phyloP scores from a whole-genome alignment of 768 basidiomycete genomes.

The Serendipita sp. region DNA sequence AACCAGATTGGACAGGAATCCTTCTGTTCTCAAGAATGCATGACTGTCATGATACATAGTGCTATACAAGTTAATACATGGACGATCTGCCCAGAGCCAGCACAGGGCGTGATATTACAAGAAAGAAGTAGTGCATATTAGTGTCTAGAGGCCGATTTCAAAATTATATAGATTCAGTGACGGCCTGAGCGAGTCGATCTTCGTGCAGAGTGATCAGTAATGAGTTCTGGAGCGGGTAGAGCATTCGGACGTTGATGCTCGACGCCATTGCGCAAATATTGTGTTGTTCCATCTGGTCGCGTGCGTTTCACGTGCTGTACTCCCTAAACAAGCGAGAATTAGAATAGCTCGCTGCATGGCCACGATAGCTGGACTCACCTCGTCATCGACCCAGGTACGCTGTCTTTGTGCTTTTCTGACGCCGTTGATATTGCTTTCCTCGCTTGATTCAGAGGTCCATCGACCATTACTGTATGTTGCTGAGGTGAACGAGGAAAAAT shows the following conservation, averaged over 20 bases:
- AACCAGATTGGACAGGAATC: no score
- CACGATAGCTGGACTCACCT: not conserved
- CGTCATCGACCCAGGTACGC: not conserved
- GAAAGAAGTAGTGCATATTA: no score
- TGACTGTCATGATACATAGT: no score
- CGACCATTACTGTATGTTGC: not conserved
- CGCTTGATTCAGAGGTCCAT: slow-evolving; percentile 1
- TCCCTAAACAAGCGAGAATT: no score
- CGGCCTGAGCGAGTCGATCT: not conserved
- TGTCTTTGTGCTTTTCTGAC: not conserved
- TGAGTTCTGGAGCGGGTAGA: not conserved
- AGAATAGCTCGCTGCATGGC: no score
- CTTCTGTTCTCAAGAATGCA: no score
- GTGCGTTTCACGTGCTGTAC: not conserved
- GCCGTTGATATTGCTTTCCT: slow-evolving; percentile 1
- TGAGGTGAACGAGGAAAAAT: not conserved
- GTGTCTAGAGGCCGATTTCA: no score
- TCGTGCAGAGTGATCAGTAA: not conserved
- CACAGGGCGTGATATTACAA: no score
- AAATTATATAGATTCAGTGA: no score
- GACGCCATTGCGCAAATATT: not conserved
- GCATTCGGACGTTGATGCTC: not conserved
- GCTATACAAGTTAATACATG: no score
- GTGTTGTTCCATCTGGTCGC: not conserved
- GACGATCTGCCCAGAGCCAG: no score